Percentiles rank a stretch among this genome's conserved stretches.
phyloP scores from a whole-genome alignment of 2,329 filamentous ascomycete species.

The Pseudogymnoascus sp. region DNA sequence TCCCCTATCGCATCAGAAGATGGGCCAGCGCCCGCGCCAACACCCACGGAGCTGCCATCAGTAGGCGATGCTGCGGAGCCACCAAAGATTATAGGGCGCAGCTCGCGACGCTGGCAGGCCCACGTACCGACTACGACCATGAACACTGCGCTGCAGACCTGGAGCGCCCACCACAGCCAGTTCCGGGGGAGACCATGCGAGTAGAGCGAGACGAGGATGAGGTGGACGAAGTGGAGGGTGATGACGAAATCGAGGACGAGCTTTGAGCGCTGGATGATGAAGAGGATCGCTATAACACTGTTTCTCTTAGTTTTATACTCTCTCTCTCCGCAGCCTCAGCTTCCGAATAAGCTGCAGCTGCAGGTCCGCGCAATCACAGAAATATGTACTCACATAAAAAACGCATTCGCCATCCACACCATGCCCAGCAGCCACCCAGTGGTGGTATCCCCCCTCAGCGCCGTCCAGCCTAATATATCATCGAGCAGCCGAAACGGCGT shows the following conservation, averaged over 20 bases:
- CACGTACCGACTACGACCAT: constrained; percentile 73
- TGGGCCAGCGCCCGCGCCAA: constrained; percentile 16
- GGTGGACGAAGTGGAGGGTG: constrained; percentile 76
- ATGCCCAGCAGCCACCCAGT: constrained; percentile 60
- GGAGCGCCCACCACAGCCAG: constrained; percentile 76
- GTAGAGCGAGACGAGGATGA: constrained; percentile 70
- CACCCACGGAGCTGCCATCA: constrained; percentile 18
- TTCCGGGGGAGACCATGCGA: constrained; percentile 66
- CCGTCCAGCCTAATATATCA: constrained; percentile 54
- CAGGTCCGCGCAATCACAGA: constrained; percentile 13
- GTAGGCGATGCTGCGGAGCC: constrained; percentile 34
- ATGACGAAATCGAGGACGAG: constrained; percentile 91
- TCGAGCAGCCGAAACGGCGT: constrained; percentile 45
- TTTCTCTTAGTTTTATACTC: neutral
- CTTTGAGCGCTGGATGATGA: constrained; percentile 81
- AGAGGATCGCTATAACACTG: constrained; percentile 74
- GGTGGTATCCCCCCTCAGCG: constrained; percentile 56
- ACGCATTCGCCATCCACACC: constrained; percentile 58
- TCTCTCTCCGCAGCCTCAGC: neutral
- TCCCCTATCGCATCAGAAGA: constrained; percentile 26
- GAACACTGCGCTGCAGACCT: constrained; percentile 48
- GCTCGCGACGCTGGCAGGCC: constrained; percentile 83
- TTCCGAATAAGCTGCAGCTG: neutral
- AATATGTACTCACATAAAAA: constrained; percentile 47
- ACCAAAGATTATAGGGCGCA: constrained; percentile 81